Evolutionary conservation across 306 rosid species (phyloP), one percentile per base, ranked within the genome.

Genomic region (Trifolium pratense): DNA sequence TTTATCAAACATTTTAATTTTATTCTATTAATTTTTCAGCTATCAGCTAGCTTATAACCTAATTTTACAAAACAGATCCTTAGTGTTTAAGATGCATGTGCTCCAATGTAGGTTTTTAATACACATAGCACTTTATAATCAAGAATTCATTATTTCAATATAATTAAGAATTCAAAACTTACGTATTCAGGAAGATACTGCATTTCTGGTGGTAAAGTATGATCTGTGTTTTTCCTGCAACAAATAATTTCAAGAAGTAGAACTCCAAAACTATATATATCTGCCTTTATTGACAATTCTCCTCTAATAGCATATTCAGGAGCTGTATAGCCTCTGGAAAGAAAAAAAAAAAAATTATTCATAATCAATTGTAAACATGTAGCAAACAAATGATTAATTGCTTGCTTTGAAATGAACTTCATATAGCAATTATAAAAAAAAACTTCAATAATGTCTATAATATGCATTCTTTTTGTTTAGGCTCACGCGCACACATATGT

Each of bases 221-320:
- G 90, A 73, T 87, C 87, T 5, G 96, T 90, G 74, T 90, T 90
- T 86, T 78, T 92, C 69, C 95, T 88, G 80, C 86, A 69, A 23
- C 91, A 75, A 9, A 90, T 87, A 26, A 90, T 90, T 81, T 90
- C 98, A 49, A 92, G 95, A 70, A 90, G 79, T 20, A 92, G 92
- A 79, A 92, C 98, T 76, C 96, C 98, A 83, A 90, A 90, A 69
- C 96, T 90, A 77, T 92, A 92, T 53, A 90, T 86, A 66, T 92
- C 98, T 15, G 96, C 95, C 74, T 90, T 90, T 76, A 81, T 95
- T 1, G 98, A 87, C 23, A 92, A 23, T 73, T 92, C 95, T 60
- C 96, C 96, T 78, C 87, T 84, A 15, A 77, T 80, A 11, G 95
- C 98, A 42, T 92, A 92, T 77, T 90, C 95, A 1, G 97, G 96